Percentiles rank a stretch among this genome's conserved stretches.
Evolutionary conservation across 1,284 basidiomycete species (phyloP).

Genomic region (Austropuccinia psidii): DNA sequence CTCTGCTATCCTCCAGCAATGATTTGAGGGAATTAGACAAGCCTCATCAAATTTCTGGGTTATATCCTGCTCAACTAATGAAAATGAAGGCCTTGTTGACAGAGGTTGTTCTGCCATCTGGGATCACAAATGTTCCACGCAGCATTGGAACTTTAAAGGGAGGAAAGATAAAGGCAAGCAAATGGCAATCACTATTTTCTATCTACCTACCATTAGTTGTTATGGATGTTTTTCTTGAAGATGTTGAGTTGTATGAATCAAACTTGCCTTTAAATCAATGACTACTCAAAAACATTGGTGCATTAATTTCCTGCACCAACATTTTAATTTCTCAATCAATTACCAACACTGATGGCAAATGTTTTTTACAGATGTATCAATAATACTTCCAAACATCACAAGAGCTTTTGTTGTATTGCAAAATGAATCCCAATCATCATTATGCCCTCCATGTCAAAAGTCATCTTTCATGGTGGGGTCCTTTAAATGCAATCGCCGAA

Average conservation of each 20-base stretch:
- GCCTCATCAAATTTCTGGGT: not conserved
- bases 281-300: slow-evolving; percentile 7
- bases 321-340: slow-evolving; percentile 17
- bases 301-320: slow-evolving; percentile 31
- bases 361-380: not conserved
- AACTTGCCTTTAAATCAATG: not conserved
- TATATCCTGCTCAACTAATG: not conserved
- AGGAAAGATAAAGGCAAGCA: too few species aligned
- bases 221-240: not conserved
- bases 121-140: too few species aligned
- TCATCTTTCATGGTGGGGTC: slow-evolving; percentile 37
- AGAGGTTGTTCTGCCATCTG: too few species aligned
- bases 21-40: not conserved
- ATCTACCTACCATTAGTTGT: too few species aligned
- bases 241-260: too few species aligned
- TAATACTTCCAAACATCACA: slow-evolving; percentile 1
- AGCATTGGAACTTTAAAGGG: too few species aligned
- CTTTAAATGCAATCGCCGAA: slow-evolving; percentile 35
- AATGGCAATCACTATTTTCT: too few species aligned
- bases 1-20: not conserved
- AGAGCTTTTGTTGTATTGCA: not conserved
- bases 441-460: slow-evolving; percentile 35
- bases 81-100: too few species aligned
- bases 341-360: not conserved
- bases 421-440: slow-evolving; percentile 36